Evolutionary conservation across 108 stramenopile genomes (phyloP).

Genomic region (Licmophora abbreviata): DNA sequence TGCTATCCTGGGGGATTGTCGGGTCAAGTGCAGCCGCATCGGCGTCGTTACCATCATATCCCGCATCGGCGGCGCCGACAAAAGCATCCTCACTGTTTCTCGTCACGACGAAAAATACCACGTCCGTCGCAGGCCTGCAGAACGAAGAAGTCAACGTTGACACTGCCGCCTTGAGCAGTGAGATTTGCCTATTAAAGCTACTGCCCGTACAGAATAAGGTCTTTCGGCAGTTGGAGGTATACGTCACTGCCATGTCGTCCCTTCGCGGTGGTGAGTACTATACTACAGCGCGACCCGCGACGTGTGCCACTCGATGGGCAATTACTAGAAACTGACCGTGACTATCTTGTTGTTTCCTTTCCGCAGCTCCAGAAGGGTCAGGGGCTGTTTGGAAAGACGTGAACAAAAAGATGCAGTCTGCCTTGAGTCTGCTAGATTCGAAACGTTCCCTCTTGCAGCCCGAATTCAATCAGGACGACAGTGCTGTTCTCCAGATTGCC

Average conservation of each 20-base stretch:
- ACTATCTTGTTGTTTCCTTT: conserved; percentile 20
- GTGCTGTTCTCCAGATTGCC: conserved; percentile 43
- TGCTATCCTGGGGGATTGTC: too few relatives aligned
- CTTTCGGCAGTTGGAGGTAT: conserved; percentile 50
- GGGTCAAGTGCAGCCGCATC: too few relatives aligned
- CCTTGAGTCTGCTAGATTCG: conserved; percentile 34
- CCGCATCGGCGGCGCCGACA: too few relatives aligned
- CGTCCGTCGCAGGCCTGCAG: too few relatives aligned
- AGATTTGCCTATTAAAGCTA: conserved; percentile 52
- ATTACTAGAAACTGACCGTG: too few relatives aligned
- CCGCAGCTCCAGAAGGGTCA: conserved; percentile 1
- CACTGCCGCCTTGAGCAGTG: conserved; percentile 14
- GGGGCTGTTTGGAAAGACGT: conserved; percentile 15
- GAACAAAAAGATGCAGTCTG: conserved; percentile 8
- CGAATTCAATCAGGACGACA: conserved; percentile 74
- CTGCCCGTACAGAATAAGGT: conserved; percentile 66
- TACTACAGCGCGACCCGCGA: too few relatives aligned
- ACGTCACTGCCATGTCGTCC: conserved; percentile 32
- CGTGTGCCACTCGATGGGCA: conserved; percentile 28
- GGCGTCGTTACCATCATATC: too few relatives aligned
- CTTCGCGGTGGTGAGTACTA: conserved; percentile 10
- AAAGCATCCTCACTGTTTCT: too few relatives aligned
- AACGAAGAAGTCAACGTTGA: neutral
- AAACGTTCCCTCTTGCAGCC: conserved; percentile 61
- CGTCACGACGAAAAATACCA: too few relatives aligned